Conservation (phyloP, 164 flowering plant species). For the Aristolochia californica region DNA sequence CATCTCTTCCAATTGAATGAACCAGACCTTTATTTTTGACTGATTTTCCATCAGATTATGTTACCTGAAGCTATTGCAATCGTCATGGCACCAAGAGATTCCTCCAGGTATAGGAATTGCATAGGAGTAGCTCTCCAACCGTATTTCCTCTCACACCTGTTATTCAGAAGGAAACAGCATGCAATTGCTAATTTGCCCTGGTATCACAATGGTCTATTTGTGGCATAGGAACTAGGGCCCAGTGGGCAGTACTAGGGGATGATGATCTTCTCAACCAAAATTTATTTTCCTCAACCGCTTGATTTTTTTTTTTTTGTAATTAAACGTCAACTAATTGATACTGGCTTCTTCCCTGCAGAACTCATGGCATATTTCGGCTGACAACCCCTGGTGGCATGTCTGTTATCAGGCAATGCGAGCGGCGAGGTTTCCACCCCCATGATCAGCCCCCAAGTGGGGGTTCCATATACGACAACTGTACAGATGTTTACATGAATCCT, state of each 20-base stretch:
- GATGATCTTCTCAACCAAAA: too few relatives aligned
- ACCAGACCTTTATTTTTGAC: neutral
- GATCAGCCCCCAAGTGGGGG: constrained; percentile 74
- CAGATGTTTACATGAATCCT: constrained; percentile 89
- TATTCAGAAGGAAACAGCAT: too few relatives aligned
- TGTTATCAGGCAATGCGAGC: constrained; percentile 67
- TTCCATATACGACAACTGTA: constrained; percentile 75
- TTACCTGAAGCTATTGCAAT: constrained; percentile 94
- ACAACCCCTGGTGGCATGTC: constrained; percentile 87
- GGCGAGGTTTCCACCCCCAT: constrained; percentile 88
- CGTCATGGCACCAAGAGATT: constrained; percentile 93
- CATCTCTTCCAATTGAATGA: neutral
- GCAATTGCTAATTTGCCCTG: too few relatives aligned
- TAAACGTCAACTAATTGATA: neutral
- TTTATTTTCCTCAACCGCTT: too few relatives aligned
- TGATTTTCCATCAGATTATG: constrained; percentile 51
- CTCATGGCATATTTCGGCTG: constrained; percentile 78
- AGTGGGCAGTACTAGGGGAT: too few relatives aligned
- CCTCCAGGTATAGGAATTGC: constrained; percentile 32
- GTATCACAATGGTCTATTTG: too few relatives aligned
- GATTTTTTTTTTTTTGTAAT: too few relatives aligned
- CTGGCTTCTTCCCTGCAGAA: constrained; percentile 27
- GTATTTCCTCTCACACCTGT: too few relatives aligned
- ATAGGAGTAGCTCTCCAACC: too few relatives aligned
- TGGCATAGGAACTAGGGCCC: too few relatives aligned